A percentile compares a stretch with the other conserved stretches of the same genome.
phyloP scores from a whole-genome alignment of 2,329 filamentous ascomycete genomes.

The Colletotrichum coccodes region DNA sequence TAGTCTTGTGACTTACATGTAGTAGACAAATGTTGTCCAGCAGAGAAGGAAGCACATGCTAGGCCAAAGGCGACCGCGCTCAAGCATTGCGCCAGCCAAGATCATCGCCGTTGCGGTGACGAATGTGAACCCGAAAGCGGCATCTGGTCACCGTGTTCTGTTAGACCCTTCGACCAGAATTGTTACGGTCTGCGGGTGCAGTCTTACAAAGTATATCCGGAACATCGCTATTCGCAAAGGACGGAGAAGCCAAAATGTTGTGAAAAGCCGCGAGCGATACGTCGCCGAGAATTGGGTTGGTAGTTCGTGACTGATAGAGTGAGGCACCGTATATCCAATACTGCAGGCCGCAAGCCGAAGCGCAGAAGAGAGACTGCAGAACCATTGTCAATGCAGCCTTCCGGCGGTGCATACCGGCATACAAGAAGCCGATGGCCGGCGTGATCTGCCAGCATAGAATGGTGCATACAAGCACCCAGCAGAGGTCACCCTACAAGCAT shows the following conservation, averaged over 20 bases:
- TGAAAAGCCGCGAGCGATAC: constrained; percentile 47
- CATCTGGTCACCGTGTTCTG: constrained; percentile 33
- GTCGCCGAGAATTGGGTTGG: constrained; percentile 47
- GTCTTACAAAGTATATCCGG: constrained; percentile 45
- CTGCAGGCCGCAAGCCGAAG: constrained; percentile 55
- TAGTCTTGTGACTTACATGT: constrained; percentile 37
- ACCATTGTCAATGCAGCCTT: constrained; percentile 56
- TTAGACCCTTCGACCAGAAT: background rate
- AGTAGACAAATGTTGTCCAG: constrained; percentile 75
- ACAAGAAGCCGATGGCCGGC: constrained; percentile 50
- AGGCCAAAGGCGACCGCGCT: constrained; percentile 47
- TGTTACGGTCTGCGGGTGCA: too few species aligned
- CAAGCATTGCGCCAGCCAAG: constrained; percentile 49
- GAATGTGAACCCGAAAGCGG: constrained; percentile 49
- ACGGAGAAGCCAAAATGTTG: constrained; percentile 48
- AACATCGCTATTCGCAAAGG: constrained; percentile 47
- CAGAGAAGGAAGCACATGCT: constrained; percentile 72
- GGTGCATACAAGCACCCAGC: constrained; percentile 52
- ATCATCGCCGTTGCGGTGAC: constrained; percentile 52
- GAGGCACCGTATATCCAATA: constrained; percentile 60
- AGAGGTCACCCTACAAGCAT: constrained; percentile 49
- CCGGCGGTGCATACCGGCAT: constrained; percentile 49
- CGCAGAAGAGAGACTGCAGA: constrained; percentile 58
- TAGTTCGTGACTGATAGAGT: constrained; percentile 49
- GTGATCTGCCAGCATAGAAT: constrained; percentile 51